Evolutionary conservation across 2,329 filamentous ascomycete species (phyloP).

Genomic region (Aureobasidium sp.): DNA sequence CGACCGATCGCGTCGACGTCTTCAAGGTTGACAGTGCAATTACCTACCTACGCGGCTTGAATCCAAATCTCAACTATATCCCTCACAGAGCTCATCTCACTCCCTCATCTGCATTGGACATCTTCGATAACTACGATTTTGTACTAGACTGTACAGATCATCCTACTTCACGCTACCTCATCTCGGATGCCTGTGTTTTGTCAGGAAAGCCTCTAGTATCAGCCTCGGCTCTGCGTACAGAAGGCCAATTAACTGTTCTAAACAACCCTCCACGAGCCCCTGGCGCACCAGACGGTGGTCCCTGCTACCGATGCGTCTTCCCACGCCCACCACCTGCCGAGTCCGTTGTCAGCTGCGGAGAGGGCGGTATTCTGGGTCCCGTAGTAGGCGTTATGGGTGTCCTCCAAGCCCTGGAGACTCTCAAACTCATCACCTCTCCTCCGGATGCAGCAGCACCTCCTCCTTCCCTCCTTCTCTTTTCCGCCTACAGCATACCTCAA

Average conservation of each 20-base stretch:
- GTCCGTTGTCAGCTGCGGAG: conserved; percentile 76
- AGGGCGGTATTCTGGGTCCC: conserved; percentile 85
- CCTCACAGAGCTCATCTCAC: conserved; percentile 58
- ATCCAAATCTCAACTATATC: conserved; percentile 60
- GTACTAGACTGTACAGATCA: conserved; percentile 95
- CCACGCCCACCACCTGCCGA: conserved; percentile 77
- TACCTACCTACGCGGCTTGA: conserved; percentile 43
- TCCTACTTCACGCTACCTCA: conserved; percentile 81
- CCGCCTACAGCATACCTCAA: conserved; percentile 41
- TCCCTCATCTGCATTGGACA: conserved; percentile 56
- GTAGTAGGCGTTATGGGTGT: conserved; percentile 93
- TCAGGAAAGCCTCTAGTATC: conserved; percentile 74
- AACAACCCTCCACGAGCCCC: conserved; percentile 65
- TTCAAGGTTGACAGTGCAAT: conserved; percentile 69
- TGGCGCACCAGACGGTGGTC: conserved; percentile 54
- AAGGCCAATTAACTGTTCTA: conserved; percentile 82
- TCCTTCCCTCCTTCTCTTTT: conserved; percentile 45
- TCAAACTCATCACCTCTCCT: conserved; percentile 62
- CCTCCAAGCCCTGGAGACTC: conserved; percentile 78
- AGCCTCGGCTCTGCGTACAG: conserved; percentile 81
- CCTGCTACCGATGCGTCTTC: conserved; percentile 92
- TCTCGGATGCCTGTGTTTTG: conserved; percentile 82
- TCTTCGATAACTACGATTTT: conserved; percentile 66
- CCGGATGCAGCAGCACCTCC: conserved; percentile 15
- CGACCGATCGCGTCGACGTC: conserved; percentile 59